Conservation (phyloP, 2,329 filamentous ascomycete genomes). For the Proliferodiscus dingleyae region DNA sequence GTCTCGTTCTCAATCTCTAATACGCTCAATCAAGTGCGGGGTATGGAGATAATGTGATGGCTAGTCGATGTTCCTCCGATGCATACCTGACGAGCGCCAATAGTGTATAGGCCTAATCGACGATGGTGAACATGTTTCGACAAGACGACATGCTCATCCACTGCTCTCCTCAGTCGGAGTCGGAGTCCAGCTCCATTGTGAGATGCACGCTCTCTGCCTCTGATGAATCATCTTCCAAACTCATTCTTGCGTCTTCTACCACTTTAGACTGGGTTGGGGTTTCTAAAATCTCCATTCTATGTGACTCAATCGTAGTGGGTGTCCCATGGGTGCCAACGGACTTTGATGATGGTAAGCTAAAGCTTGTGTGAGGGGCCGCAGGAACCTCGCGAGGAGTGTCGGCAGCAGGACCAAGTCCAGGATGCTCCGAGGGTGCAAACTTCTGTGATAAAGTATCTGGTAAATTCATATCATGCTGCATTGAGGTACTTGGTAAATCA, state of each 20-base stretch:
- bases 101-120: too few species aligned
- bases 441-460: conserved; percentile 3
- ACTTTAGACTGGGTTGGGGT: neutral
- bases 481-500: conserved; percentile 6
- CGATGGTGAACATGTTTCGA: too few species aligned
- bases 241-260: conserved; percentile 12
- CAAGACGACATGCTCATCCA: neutral
- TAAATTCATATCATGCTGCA: conserved; percentile 3
- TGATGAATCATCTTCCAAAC: conserved; percentile 32
- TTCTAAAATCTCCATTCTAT: neutral
- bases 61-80: too few species aligned
- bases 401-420: neutral
- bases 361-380: neutral
- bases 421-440: conserved; percentile 1
- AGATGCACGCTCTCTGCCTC: conserved; percentile 46
- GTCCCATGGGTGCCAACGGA: neutral
- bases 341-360: neutral
- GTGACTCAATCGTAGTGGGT: neutral
- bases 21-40: too few species aligned
- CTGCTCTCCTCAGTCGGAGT: conserved; percentile 25
- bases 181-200: conserved; percentile 27
- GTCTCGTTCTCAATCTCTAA: too few species aligned
- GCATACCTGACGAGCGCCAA: too few species aligned
- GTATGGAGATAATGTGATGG: too few species aligned
- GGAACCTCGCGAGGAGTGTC: neutral